A percentile compares a stretch with the other conserved stretches of the same genome.
phyloP scores from a whole-genome alignment of 257 asterid species.

The Forsythia viridissima region DNA sequence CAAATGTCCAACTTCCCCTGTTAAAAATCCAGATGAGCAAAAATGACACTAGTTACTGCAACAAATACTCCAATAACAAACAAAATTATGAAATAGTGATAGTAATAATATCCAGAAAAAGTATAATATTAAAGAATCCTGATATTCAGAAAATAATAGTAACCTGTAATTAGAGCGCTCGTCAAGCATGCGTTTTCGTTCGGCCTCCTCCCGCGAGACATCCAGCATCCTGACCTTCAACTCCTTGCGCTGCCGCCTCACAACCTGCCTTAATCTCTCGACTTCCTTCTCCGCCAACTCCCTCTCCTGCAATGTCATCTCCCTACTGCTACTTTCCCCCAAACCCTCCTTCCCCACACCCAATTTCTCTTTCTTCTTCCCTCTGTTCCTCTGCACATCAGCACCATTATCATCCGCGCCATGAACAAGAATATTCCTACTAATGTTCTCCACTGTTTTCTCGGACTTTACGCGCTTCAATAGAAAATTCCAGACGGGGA shows the following conservation, averaged over 20 bases:
- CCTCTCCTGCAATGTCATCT: slow-evolving; percentile 88
- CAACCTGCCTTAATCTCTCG: slow-evolving; percentile 88
- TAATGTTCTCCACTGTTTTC: slow-evolving; percentile 85
- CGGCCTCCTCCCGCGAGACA: slow-evolving; percentile 93
- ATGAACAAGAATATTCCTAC: slow-evolving; percentile 83
- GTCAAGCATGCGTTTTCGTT: slow-evolving; percentile 86
- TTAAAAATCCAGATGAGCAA: background rate
- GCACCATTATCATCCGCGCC: slow-evolving; percentile 56
- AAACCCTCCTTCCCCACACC: slow-evolving; percentile 45
- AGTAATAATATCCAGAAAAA: background rate
- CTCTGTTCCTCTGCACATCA: slow-evolving; percentile 32
- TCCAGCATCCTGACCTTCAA: slow-evolving; percentile 87
- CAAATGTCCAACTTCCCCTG: background rate
- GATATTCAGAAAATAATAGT: too few relatives aligned
- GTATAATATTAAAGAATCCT: background rate
- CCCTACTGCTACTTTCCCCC: slow-evolving; percentile 61
- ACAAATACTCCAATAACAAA: background rate
- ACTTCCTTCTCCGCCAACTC: slow-evolving; percentile 97
- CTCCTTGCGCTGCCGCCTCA: slow-evolving; percentile 91
- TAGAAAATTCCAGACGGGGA: slow-evolving; percentile 85
- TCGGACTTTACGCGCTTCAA: slow-evolving; percentile 86
- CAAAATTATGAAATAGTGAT: background rate
- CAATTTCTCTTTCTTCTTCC: slow-evolving; percentile 56
- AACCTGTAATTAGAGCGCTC: slow-evolving; percentile 94
- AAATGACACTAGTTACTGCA: background rate